Conservation (phyloP, 1,284 basidiomycete genomes). For the Schizophyllum commune region DNA sequence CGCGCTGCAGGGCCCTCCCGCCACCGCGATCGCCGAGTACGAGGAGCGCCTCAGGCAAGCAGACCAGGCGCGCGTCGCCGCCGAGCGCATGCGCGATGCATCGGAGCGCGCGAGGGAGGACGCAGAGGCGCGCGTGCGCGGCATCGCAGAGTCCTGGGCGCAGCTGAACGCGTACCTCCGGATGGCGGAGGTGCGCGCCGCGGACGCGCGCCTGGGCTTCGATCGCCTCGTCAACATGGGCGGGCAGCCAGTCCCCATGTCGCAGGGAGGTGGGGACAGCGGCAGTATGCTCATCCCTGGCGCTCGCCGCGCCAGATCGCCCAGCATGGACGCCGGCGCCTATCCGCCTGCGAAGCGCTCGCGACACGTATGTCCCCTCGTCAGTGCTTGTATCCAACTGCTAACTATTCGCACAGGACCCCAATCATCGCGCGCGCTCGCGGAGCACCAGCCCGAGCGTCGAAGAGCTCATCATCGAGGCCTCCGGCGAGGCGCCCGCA, state of each 20-base stretch:
- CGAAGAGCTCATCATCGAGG: background rate
- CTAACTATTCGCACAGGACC: background rate
- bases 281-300: background rate
- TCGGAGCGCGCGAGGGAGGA: slow-evolving; percentile 52
- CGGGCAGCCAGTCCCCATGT: slow-evolving; percentile 28
- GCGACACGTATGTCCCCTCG: background rate
- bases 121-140: slow-evolving; percentile 39
- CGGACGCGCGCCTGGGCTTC: slow-evolving; percentile 46
- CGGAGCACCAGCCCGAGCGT: background rate
- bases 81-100: slow-evolving; percentile 19
- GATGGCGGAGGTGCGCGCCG: slow-evolving; percentile 34
- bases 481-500: background rate
- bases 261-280: background rate
- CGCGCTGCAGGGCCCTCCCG: slow-evolving; percentile 14
- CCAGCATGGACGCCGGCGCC: background rate
- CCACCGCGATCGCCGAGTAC: slow-evolving; percentile 29
- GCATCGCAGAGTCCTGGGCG: slow-evolving; percentile 44
- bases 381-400: background rate
- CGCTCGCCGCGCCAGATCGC: background rate
- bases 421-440: background rate
- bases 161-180: slow-evolving; percentile 45
- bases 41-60: slow-evolving; percentile 32
- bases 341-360: background rate
- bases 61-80: slow-evolving; percentile 1
- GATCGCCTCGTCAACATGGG: slow-evolving; percentile 39